Evolutionary conservation across 2,329 filamentous ascomycete genomes (phyloP).

Genomic region (Botryosphaeria agaves): DNA sequence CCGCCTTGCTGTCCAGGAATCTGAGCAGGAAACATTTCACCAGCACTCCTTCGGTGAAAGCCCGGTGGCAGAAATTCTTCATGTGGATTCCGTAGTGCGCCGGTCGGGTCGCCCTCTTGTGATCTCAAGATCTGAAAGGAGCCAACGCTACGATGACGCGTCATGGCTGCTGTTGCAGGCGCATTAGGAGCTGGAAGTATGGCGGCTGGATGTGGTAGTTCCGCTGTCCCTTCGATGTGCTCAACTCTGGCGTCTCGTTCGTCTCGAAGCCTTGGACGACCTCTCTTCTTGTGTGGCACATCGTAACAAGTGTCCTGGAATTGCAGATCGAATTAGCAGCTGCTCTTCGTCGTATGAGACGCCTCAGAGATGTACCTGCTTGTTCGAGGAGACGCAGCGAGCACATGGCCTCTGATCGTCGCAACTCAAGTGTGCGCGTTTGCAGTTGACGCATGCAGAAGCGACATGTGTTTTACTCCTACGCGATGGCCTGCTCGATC

Average conservation of each 20-base stretch:
- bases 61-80: no score
- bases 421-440: slow-evolving; percentile 58
- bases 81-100: no score
- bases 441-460: slow-evolving; percentile 73
- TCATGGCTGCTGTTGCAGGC: slow-evolving; percentile 6
- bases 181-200: slow-evolving; percentile 10
- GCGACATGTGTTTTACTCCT: slow-evolving; percentile 63
- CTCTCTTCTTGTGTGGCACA: slow-evolving; percentile 74
- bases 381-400: slow-evolving; percentile 60
- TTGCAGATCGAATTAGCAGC: slow-evolving; percentile 1
- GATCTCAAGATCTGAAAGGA: background rate
- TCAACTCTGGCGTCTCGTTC: slow-evolving; percentile 35
- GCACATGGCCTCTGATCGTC: slow-evolving; percentile 59
- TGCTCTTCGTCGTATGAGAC: slow-evolving; percentile 2
- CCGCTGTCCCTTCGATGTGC: slow-evolving; percentile 15
- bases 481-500: slow-evolving; percentile 9
- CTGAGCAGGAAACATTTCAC: background rate
- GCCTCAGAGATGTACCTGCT: slow-evolving; percentile 29
- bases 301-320: slow-evolving; percentile 59
- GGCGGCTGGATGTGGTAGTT: slow-evolving; percentile 4
- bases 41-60: no score
- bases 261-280: slow-evolving; percentile 59
- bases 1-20: background rate
- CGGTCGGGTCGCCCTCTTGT: background rate
- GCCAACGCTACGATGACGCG: background rate